A percentile compares a stretch with the other conserved stretches of the same genome.
phyloP scores from a whole-genome alignment of 129 eudicot genomes.

The Mikania micrantha region DNA sequence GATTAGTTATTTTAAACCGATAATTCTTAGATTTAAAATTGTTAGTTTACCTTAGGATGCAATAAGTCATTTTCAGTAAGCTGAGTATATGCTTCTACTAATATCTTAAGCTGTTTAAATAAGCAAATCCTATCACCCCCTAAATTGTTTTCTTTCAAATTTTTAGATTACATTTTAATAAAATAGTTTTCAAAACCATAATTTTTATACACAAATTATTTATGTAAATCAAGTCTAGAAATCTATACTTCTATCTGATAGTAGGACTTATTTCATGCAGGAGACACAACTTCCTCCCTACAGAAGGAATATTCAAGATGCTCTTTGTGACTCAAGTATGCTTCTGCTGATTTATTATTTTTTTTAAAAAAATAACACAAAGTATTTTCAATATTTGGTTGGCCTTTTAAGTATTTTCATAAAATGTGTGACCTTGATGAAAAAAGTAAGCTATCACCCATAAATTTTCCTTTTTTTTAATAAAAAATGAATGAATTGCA shows the following conservation, averaged over 20 bases:
- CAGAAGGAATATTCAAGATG: constrained; percentile 94
- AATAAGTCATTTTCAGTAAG: background rate
- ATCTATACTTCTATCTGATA: background rate
- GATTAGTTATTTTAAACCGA: background rate
- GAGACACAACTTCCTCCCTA: constrained; percentile 94
- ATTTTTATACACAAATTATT: background rate
- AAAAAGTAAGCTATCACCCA: background rate
- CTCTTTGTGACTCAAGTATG: constrained; percentile 92
- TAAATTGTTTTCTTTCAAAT: background rate
- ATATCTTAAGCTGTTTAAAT: background rate
- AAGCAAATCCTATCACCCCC: background rate
- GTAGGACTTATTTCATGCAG: constrained; percentile 22
- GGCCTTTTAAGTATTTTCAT: too few relatives aligned
- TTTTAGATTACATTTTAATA: background rate
- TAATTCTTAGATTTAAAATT: background rate
- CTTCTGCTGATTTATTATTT: background rate
- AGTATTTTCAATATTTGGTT: background rate
- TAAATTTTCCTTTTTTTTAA: background rate
- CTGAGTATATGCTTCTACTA: background rate
- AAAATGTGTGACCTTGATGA: background rate
- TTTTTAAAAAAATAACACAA: background rate
- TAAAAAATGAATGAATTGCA: background rate
- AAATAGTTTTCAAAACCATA: background rate
- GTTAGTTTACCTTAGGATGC: background rate
- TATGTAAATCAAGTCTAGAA: constrained; percentile 1